Evolutionary conservation across 257 asterid species (phyloP).

Genomic region (Marsdenia floribunda): DNA sequence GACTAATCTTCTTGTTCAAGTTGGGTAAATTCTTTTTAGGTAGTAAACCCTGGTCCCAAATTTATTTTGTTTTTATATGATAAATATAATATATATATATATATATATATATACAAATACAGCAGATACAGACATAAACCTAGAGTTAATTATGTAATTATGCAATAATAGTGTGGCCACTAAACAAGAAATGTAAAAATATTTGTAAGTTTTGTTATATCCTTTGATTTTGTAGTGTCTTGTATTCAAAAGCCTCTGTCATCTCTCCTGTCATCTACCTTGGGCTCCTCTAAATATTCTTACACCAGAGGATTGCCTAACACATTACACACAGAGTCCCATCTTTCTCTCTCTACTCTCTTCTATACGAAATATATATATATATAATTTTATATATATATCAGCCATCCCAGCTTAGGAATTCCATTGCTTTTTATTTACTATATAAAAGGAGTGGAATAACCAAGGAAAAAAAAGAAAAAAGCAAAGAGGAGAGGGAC

Average conservation of each 20-base stretch:
- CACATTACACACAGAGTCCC: conserved; percentile 22
- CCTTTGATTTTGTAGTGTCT: background rate
- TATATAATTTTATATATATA: conserved; percentile 27
- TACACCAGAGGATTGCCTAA: conserved; percentile 46
- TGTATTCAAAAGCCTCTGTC: conserved; percentile 1
- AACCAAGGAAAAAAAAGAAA: conserved; percentile 35
- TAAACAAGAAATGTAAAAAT: background rate
- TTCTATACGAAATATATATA: conserved; percentile 4
- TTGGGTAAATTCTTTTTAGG: too few species aligned
- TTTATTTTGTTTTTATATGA: too few species aligned
- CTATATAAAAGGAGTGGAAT: conserved; percentile 47
- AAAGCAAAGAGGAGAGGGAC: conserved; percentile 40
- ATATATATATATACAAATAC: too few species aligned
- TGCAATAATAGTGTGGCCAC: background rate
- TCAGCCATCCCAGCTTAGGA: conserved; percentile 37
- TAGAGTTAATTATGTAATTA: too few species aligned
- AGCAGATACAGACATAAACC: too few species aligned
- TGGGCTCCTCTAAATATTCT: conserved; percentile 39
- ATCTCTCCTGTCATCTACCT: conserved; percentile 35
- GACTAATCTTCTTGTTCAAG: too few species aligned
- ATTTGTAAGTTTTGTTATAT: background rate
- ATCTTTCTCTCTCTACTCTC: conserved; percentile 19
- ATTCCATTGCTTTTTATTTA: conserved; percentile 40
- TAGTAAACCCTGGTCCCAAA: too few species aligned
- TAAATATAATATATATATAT: too few species aligned